Percentiles rank a stretch among this genome's conserved stretches.
phyloP scores from a whole-genome alignment of 352 stramenopile genomes.

The Saprolegnia diclina region DNA sequence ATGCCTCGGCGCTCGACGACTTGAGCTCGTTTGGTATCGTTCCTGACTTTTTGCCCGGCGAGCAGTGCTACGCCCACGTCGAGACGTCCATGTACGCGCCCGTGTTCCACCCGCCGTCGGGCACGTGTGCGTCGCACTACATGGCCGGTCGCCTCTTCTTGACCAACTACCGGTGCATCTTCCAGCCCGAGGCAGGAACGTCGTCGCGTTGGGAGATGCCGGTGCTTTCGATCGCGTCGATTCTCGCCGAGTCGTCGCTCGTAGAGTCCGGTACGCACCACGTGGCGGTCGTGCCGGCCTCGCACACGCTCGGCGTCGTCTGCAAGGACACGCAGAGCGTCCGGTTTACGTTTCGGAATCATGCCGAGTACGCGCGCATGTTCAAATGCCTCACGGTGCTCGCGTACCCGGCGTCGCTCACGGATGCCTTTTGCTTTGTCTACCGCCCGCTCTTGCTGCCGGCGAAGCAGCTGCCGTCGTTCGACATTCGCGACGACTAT shows the following conservation, averaged over 20 bases:
- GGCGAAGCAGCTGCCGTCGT: conserved; percentile 60
- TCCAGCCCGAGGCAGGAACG: conserved; percentile 40
- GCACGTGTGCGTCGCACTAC: conserved; percentile 61
- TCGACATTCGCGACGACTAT: conserved; percentile 77
- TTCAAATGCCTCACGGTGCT: conserved; percentile 71
- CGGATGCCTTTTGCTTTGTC: conserved; percentile 79
- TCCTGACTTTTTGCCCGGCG: conserved; percentile 53
- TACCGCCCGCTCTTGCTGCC: conserved; percentile 64
- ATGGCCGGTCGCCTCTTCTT: conserved; percentile 73
- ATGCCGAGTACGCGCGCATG: conserved; percentile 67
- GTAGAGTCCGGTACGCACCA: conserved; percentile 20
- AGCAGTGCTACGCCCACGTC: conserved; percentile 74
- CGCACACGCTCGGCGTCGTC: conserved; percentile 61
- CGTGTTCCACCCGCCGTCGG: conserved; percentile 26
- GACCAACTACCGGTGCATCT: conserved; percentile 80
- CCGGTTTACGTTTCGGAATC: conserved; percentile 59
- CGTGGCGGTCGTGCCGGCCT: conserved; percentile 32
- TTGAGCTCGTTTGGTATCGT: conserved; percentile 7
- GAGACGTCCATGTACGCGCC: conserved; percentile 61
- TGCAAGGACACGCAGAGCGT: conserved; percentile 75
- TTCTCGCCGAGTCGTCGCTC: conserved; percentile 37
- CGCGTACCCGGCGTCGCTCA: conserved; percentile 60
- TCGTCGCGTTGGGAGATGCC: conserved; percentile 63
- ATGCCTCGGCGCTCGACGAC: neutral
- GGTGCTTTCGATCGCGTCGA: conserved; percentile 63